Percentiles rank a stretch among this genome's conserved stretches.
Conservation (phyloP, 257 asterid species). For the Ilex aquifolium region DNA sequence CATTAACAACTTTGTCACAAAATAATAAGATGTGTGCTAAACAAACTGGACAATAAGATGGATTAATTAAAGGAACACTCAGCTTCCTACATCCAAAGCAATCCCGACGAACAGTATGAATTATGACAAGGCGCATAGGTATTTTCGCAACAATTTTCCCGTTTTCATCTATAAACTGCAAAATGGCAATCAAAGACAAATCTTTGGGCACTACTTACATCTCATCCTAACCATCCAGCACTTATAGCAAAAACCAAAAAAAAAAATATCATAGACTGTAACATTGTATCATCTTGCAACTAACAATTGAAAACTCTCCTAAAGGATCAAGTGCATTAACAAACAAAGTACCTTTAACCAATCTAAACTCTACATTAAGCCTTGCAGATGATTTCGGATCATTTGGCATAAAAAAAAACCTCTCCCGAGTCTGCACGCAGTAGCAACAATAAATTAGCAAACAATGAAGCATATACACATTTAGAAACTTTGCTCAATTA, state of each 20-base stretch:
- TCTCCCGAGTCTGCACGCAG: conserved; percentile 53
- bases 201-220: no score
- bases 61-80: background rate
- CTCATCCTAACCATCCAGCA: no score
- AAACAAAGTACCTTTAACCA: conserved; percentile 50
- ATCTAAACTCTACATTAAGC: conserved; percentile 81
- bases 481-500: conserved; percentile 5
- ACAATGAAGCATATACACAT: background rate
- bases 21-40: background rate
- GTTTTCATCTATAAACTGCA: no score
- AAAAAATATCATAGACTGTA: no score
- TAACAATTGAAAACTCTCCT: no score
- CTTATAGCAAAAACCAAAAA: no score
- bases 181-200: no score
- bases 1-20: background rate
- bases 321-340: no score
- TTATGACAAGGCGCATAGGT: no score
- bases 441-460: conserved; percentile 5
- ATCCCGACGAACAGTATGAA: no score
- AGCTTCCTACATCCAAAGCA: background rate
- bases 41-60: background rate
- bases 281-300: no score
- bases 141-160: no score
- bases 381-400: conserved; percentile 58
- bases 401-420: conserved; percentile 53